A percentile compares a stretch with the other conserved stretches of the same genome.
Evolutionary conservation across 2,329 filamentous ascomycete species (phyloP).

Genomic region (Aspergillus novofumigatus): DNA sequence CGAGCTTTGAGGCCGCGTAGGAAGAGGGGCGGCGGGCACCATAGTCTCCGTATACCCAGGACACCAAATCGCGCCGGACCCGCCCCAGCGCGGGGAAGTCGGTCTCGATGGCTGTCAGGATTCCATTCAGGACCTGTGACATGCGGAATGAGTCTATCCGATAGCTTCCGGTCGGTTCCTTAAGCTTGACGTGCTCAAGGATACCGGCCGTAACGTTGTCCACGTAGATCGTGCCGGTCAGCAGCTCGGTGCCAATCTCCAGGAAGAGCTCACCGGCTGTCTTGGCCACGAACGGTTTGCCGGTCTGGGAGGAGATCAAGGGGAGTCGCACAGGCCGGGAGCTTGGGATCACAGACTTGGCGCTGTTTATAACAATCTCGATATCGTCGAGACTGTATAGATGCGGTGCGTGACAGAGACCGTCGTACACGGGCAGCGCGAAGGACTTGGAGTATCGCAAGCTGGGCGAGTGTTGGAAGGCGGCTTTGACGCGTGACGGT

Average conservation of each 20-base stretch:
- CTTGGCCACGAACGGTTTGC: conserved; percentile 5
- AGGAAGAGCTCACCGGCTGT: conserved; percentile 7
- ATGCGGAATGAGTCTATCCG: conserved; percentile 6
- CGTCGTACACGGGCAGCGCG: conserved; percentile 18
- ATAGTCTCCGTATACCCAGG: conserved; percentile 4
- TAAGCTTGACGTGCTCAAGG: not conserved
- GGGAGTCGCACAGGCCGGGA: conserved; percentile 1
- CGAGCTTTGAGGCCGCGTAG: conserved; percentile 18
- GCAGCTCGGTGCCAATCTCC: conserved; percentile 9
- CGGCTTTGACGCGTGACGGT: conserved; percentile 15
- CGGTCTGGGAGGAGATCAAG: conserved; percentile 9
- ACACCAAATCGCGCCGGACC: not conserved
- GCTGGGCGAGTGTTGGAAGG: conserved; percentile 11
- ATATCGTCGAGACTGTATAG: conserved; percentile 37
- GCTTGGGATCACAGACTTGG: conserved; percentile 2
- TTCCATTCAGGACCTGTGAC: conserved; percentile 5
- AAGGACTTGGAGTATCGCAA: conserved; percentile 16
- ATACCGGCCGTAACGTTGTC: conserved; percentile 7
- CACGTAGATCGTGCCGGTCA: conserved; percentile 9
- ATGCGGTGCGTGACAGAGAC: conserved; percentile 36
- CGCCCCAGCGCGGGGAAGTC: conserved; percentile 1
- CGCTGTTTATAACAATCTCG: not conserved
- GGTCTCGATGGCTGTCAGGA: not conserved
- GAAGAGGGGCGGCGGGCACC: conserved; percentile 1
- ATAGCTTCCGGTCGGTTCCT: not conserved